Evolutionary conservation across 495 filamentous ascomycete genomes (phyloP), one percentile per base, ranked within the genome.

Genomic region (Hypoxylon cercidicola): DNA sequence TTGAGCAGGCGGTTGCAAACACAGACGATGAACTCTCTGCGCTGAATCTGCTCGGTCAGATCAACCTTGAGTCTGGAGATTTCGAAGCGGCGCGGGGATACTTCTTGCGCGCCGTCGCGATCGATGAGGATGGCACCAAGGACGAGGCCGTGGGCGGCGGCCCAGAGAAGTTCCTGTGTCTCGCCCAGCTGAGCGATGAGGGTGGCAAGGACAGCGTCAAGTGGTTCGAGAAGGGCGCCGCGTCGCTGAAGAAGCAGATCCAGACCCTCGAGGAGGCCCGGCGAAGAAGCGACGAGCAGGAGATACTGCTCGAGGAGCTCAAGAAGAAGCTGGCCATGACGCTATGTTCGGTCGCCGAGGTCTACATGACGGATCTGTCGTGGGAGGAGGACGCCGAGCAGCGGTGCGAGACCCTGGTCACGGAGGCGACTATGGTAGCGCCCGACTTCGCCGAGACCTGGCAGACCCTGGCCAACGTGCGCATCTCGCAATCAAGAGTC

Each of bases 331-430:
- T 98, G 35, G 90, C 91, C 0, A 90, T 88, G 62, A 92, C 93
- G 4, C 82, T 99, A 23, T 98, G 96, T 75, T 90, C 89, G 1
- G 88, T 97, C 54, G 86, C 90, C 0, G 96, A 99, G 75, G 90
- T 97, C 30, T 98, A 97, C 74, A 99, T 99, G 96, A 98, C 93
- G 25, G 96, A 99, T 79, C 83, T 99, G 62, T 81, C 90, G 20
- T 96, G 92, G 91, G 92, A 96, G 74, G 87, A 88, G 46, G 91
- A 96, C 64, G 93, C 93, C 1, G 96, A 98, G 75, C 75, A 81
- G 43, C 82, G 87, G 51, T 98, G 96, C 80, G 94, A 98, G 73
- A 73, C 82, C 2, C 84, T 95, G 41, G 88, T 97, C 48, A 92
- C 91, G 5, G 93, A 97, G 74, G 96, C 96, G 8, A 85, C 93